These are phyloP conservation scores for Collariella sp. DNA, from an alignment of 495 filamentous ascomycete genomes.

Conservation along the genomic window DNA sequence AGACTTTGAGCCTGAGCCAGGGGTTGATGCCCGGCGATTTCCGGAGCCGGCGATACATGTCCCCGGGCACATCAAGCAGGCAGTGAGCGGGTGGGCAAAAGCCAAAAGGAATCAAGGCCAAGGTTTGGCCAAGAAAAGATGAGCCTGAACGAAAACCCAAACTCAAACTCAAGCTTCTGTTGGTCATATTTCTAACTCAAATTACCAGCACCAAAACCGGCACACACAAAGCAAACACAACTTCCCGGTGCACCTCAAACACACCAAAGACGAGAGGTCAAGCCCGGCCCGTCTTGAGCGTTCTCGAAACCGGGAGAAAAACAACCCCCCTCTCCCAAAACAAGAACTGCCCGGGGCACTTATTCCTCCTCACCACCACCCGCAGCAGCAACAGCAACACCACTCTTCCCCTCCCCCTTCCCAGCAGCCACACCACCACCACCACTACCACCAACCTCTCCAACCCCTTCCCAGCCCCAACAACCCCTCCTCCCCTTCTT, in stretches of 20 bases:
- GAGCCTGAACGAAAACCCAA: background rate
- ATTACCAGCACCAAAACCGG: background rate
- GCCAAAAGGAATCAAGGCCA: background rate
- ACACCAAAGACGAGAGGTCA: background rate
- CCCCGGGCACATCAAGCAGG: background rate
- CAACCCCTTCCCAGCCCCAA: slow-evolving; percentile 30
- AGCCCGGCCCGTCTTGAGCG: background rate
- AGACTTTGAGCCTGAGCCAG: no score
- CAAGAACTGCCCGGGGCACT: no score
- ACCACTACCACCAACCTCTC: slow-evolving; percentile 26
- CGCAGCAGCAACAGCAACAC: slow-evolving; percentile 21
- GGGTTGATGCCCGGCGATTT: background rate
- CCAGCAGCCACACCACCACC: slow-evolving; percentile 3
- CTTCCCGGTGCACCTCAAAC: background rate
- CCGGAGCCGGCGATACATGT: slow-evolving; percentile 11
- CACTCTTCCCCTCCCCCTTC: slow-evolving; percentile 11
- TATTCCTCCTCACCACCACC: slow-evolving; percentile 31
- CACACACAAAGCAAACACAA: background rate
- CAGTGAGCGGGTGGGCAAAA: background rate
- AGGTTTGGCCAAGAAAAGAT: background rate
- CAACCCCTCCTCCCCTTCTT: slow-evolving; percentile 26
- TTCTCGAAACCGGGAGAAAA: background rate
- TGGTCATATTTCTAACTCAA: background rate
- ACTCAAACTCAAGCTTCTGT: background rate
- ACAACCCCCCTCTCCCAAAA: no score